These are phyloP conservation scores for Talaromyces pinophilus DNA, from an alignment of 2,329 filamentous ascomycete species.

Conservation along the genomic window DNA sequence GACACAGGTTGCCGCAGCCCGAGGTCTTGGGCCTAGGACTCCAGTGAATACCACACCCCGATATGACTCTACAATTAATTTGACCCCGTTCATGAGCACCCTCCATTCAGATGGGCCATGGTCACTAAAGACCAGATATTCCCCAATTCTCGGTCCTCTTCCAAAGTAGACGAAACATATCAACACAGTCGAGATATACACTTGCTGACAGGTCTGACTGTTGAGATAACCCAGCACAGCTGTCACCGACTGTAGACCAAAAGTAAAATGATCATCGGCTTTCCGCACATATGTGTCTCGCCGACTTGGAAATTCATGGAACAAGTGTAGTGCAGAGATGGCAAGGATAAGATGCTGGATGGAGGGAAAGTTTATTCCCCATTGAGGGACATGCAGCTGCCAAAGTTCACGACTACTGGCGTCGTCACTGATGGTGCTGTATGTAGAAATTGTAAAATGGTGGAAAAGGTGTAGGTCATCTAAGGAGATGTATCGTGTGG, in stretches of 20 bases:
- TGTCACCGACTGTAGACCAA: conserved; percentile 37
- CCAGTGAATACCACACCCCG: neutral
- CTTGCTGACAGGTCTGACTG: conserved; percentile 33
- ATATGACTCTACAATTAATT: conserved; percentile 25
- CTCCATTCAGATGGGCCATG: conserved; percentile 35
- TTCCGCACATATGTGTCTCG: conserved; percentile 30
- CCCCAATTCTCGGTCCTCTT: conserved; percentile 32
- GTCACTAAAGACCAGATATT: conserved; percentile 38
- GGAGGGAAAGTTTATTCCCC: conserved; percentile 35
- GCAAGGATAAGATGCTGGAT: conserved; percentile 38
- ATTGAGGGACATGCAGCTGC: conserved; percentile 35
- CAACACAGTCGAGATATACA: conserved; percentile 36
- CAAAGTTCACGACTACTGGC: conserved; percentile 29
- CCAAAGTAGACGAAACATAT: conserved; percentile 40
- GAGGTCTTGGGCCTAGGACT: neutral
- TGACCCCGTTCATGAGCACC: conserved; percentile 36
- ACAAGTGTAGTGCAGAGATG: conserved; percentile 34
- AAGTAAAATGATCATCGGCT: conserved; percentile 39
- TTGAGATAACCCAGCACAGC: conserved; percentile 31
- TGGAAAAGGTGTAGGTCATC: conserved; percentile 16
- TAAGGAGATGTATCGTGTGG: neutral
- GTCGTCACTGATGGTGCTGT: conserved; percentile 7
- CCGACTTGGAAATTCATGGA: conserved; percentile 26
- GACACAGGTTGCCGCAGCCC: neutral
- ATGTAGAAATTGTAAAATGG: conserved; percentile 11